These are phyloP conservation scores for Blastobotrys robertii DNA, from an alignment of 805 yeast genomes.

Conservation along the genomic window DNA sequence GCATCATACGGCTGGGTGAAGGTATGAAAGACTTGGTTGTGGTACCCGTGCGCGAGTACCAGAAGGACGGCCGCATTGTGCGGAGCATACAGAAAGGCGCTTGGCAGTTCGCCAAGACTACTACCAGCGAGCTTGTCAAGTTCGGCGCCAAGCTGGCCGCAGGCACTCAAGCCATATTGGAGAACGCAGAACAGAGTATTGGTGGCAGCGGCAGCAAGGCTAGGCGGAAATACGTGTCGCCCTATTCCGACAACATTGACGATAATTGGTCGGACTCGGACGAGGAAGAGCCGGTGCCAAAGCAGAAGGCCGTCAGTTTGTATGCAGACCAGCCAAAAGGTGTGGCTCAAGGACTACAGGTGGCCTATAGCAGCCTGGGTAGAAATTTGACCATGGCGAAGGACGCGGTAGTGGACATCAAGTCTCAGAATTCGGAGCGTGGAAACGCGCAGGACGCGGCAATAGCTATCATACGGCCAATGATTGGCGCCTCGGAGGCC, in stretches of 20 bases:
- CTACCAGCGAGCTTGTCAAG: conserved; percentile 70
- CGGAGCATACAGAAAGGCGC: conserved; percentile 72
- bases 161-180: conserved; percentile 76
- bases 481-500: conserved; percentile 90
- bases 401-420: conserved; percentile 50
- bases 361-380: conserved; percentile 68
- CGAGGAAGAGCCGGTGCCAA: neutral
- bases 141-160: conserved; percentile 79
- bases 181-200: conserved; percentile 65
- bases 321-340: conserved; percentile 79
- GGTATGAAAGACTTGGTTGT: conserved; percentile 67
- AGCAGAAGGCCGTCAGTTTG: conserved; percentile 43
- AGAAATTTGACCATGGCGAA: conserved; percentile 57
- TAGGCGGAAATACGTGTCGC: conserved; percentile 12
- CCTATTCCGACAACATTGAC: conserved; percentile 15
- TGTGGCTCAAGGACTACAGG: conserved; percentile 58
- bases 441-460: conserved; percentile 71
- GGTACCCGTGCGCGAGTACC: conserved; percentile 66
- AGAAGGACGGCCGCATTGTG: conserved; percentile 58
- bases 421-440: conserved; percentile 46
- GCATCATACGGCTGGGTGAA: conserved; percentile 66
- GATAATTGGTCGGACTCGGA: conserved; percentile 1
- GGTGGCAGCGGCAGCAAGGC: conserved; percentile 50
- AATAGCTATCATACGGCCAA: conserved; percentile 67
- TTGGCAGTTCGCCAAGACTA: conserved; percentile 57